These are phyloP conservation scores for Meyerozyma carpophila DNA, from an alignment of 1,139 yeast genomes.

Conservation along the genomic window DNA sequence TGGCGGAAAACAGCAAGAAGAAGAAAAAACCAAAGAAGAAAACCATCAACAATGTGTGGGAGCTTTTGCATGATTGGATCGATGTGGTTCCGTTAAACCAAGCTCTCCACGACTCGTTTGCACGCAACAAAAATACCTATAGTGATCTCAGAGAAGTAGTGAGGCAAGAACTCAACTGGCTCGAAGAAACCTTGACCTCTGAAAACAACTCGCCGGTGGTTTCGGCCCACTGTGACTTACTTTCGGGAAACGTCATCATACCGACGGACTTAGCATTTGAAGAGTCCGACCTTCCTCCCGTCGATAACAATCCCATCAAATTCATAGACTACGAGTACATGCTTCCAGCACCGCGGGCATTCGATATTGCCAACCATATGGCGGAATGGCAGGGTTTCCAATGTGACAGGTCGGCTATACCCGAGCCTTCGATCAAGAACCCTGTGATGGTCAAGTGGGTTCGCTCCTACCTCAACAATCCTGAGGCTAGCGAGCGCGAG, in stretches of 20 bases:
- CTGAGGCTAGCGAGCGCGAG: slow-evolving; percentile 18
- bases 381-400: slow-evolving; percentile 87
- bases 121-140: slow-evolving; percentile 14
- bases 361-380: slow-evolving; percentile 80
- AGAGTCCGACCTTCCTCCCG: slow-evolving; percentile 17
- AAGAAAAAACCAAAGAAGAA: slow-evolving; percentile 20
- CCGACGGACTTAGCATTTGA: slow-evolving; percentile 33
- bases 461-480: slow-evolving; percentile 38
- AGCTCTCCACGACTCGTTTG: slow-evolving; percentile 34
- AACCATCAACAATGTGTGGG: slow-evolving; percentile 51
- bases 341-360: slow-evolving; percentile 75
- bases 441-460: slow-evolving; percentile 52
- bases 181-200: slow-evolving; percentile 29
- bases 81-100: slow-evolving; percentile 49
- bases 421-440: slow-evolving; percentile 42
- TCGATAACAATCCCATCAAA: slow-evolving; percentile 43
- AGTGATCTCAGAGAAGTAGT: slow-evolving; percentile 36
- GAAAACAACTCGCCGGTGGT: slow-evolving; percentile 48
- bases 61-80: slow-evolving; percentile 58
- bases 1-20: slow-evolving; percentile 5
- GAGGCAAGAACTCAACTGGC: slow-evolving; percentile 51
- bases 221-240: slow-evolving; percentile 65
- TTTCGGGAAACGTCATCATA: slow-evolving; percentile 67
- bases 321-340: slow-evolving; percentile 82
- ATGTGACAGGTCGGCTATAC: slow-evolving; percentile 59